Evolutionary conservation across 441 rosid species (phyloP), one percentile per base, ranked within the genome.

Genomic region (Jatropha podagrica): DNA sequence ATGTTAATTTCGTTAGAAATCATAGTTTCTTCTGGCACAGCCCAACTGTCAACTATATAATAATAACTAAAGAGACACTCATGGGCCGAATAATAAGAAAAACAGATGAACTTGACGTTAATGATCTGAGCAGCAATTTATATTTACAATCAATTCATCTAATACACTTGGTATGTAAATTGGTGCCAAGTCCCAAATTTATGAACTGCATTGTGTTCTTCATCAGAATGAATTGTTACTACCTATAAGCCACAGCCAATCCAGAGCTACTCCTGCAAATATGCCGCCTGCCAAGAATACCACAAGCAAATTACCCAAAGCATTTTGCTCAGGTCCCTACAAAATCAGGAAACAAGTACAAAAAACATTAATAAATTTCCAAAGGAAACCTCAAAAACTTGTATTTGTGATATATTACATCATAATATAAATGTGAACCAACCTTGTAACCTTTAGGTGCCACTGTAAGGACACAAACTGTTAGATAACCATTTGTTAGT

Each of bases 371-470:
- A 32, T 4, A 38, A 1, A 48, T 64, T 18, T 38, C 20, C 20
- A 52, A 42, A 42, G 9, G 9, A 0, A 42, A 4, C 46, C 46
- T 42, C 46, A 42, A 42, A 42, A 5, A 42, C 32, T 32, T 32
- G 2, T 1, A 32, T 32, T 42, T 5, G 9, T 42, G 0, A 42
- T 0, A 4, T 42, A 9, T 61, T 2, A 41, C 11, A 20, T 56
- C 12, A 58, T 41, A 2, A 26, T 44, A 44, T 12, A 1, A 8
- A 18, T 3, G 32, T 42, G 9, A 17, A 71, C 84, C 38, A 69
- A 93, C 98, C 96, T 87, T 95, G 85, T 91, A 93, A 1, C 93
- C 96, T 83, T 84, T 93, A 5, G 99, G 99, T 69, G 97, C 98
- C 3, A 68, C 44, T 32, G 94, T 92, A 2, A 93, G 74, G 64